Base-by-base conservation (phyloP, 2,329 filamentous ascomycete species). In the Sclerotinia minor region DNA sequence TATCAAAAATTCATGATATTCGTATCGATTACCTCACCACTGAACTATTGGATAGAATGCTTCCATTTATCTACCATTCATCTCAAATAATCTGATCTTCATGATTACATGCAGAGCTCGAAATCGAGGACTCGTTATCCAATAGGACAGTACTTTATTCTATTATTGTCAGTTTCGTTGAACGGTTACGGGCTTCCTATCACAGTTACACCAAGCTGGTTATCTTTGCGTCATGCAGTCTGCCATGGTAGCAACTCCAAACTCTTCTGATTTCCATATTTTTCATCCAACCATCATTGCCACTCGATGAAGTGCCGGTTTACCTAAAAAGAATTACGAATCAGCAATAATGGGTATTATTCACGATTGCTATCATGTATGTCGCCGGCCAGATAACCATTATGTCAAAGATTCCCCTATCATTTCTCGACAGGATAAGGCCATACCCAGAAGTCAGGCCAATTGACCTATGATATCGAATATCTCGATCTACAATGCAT, bases 1-100 rank as follows among this genome's bases (percentile, higher is more conserved):
- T 67, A 60, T 67, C 64, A 38, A 29, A 29, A 64, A 19, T 35
- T 8, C 29, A n/a, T 32, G 35, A 32, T 64, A 53, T 64, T 49
- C 38, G 35, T 67, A 64, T 67, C 66, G 35, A 67, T 67, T 67
- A 64, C 66, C 59, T 67, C 58, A 64, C 52, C 32, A 35, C n/a
- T 35, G 35, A 32, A 32, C 29, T 41, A 50, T 29, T 21, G 15
- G 26, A 35, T 44, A 35, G 45, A 19, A 60, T 45, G 45, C 26
- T 49, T 45, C n/a, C 15, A 9, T 24, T 35, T 24, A 35, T 49
- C 6, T 24, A 49, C 13, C 19, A 17, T 57, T 8, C 41, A 49
- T 7, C 15, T n/a, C 2, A 26, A 52, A 58, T n/a, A 35, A 44
- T 58, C 15, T 17, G 58, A 60, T 60, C 41, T 26, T 60, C 41